Evolutionary conservation across 2,329 filamentous ascomycete species (phyloP), one percentile per base, ranked within the genome.

Genomic region (Bipolaris cookei): DNA sequence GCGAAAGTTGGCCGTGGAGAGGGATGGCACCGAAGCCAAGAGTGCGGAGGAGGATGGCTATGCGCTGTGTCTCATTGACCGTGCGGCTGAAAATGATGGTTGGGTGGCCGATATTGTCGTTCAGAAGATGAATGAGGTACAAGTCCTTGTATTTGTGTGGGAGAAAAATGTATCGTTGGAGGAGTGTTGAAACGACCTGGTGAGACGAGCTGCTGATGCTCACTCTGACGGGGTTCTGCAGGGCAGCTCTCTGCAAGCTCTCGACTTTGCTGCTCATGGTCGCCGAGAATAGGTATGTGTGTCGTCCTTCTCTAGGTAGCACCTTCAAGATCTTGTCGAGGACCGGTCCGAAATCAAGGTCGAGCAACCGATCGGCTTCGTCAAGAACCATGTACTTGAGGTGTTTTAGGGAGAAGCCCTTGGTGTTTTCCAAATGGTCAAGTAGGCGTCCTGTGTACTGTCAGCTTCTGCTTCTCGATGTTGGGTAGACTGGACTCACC

Each of bases 241-340:
- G 82, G 59, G 90, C 93, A 18, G 95, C 95, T 50, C 95, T 87
- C 75, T 98, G 95, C 44, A 99, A 81, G 50, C 88, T 92, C 77
- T 98, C 95, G 56, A 99, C 90, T 76, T 97, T 97, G 59, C 88
- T 92, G 67, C 88, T 92, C 84, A 98, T 94, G 11, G 95, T 99
- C 1, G 95, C 94, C 3, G 90, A 95, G 82, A 97, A 98, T 39
- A 99, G 88, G 54, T 72, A 73, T 0, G 95, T 98, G 38, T 88
- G 79, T 41, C 86, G 85, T 18, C 71, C 73, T 23, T 77, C 75
- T 37, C 72, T 65, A 0, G 92, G 93, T 4, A 97, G 81, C 23
- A 96, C 91, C 77, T 95, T 94, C 49, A 98, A 84, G 52, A 97
- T 92, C 78, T 96, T 97, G 77, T 97, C 92, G 35, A 98, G 86